Evolutionary conservation across 163 green algal species (phyloP).

Genomic region (Chlamydomonas reinhardtii): DNA sequence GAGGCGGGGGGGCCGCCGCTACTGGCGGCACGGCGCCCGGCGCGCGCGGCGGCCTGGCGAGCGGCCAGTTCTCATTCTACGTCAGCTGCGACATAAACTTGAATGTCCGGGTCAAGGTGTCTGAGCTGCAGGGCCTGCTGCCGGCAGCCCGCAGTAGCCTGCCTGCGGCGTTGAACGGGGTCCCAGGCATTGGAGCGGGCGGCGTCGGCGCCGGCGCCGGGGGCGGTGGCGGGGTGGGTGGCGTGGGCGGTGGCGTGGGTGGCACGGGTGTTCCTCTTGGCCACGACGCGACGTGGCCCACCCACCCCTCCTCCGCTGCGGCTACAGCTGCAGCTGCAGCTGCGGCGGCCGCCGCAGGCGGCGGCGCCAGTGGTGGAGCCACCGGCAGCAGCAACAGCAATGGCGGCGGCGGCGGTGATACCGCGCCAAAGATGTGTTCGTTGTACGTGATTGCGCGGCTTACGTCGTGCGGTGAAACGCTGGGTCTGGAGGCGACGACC

Average conservation of each 20-base stretch:
- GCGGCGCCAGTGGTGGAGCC: not conserved
- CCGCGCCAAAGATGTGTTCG: slow-evolving; percentile 13
- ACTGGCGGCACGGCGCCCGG: too few species aligned
- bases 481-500: slow-evolving; percentile 65
- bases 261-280: not conserved
- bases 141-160: slow-evolving; percentile 32
- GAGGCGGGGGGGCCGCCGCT: not conserved
- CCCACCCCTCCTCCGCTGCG: too few species aligned
- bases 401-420: not conserved
- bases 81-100: slow-evolving; percentile 79
- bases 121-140: slow-evolving; percentile 57
- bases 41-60: not conserved
- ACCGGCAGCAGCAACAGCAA: not conserved
- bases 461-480: slow-evolving; percentile 56
- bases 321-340: not conserved
- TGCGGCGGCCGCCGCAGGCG: not conserved
- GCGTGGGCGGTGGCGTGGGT: not conserved
- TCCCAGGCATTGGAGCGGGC: too few species aligned
- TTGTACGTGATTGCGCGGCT: slow-evolving; percentile 65
- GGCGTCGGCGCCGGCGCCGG: not conserved
- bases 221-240: not conserved
- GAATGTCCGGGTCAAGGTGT: slow-evolving; percentile 62
- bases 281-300: not conserved
- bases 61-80: slow-evolving; percentile 64
- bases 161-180: not conserved